Evolutionary conservation across 2,329 filamentous ascomycete species (phyloP).

Genomic region (Lachnellula subtilissima): DNA sequence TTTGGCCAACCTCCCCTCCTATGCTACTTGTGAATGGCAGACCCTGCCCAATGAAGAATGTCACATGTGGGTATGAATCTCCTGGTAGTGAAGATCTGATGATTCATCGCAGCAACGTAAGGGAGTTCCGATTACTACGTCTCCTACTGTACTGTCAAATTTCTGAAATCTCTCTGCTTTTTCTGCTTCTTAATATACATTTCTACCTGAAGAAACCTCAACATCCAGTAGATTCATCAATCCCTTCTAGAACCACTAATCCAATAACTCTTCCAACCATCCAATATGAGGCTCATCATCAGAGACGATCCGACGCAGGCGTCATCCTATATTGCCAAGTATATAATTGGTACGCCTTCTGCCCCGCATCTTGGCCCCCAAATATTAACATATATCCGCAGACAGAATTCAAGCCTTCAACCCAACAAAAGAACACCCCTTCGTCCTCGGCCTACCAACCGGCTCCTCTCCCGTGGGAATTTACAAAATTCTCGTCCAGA

Average conservation of each 20-base stretch:
- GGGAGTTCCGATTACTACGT: neutral
- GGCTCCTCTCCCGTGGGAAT: conserved; percentile 75
- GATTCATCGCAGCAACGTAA: neutral
- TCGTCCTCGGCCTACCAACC: conserved; percentile 78
- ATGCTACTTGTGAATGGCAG: too few species aligned
- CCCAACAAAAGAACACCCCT: conserved; percentile 67
- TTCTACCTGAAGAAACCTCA: neutral
- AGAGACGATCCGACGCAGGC: conserved; percentile 65
- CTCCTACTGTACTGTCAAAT: neutral
- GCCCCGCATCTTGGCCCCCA: neutral
- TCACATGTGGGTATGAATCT: conserved; percentile 4
- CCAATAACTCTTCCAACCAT: neutral
- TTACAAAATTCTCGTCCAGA: conserved; percentile 69
- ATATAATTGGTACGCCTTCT: conserved; percentile 60
- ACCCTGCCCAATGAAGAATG: conserved; percentile 5
- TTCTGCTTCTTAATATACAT: neutral
- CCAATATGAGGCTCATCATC: conserved; percentile 74
- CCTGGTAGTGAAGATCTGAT: conserved; percentile 1
- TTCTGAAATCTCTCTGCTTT: neutral
- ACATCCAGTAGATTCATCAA: neutral
- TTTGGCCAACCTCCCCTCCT: neutral
- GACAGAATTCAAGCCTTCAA: conserved; percentile 74
- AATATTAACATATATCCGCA: conserved; percentile 28
- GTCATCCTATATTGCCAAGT: conserved; percentile 73
- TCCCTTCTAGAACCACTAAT: neutral